phyloP scores from a whole-genome alignment of 257 asterid genomes.

The Parsonsia alboflavescens region DNA sequence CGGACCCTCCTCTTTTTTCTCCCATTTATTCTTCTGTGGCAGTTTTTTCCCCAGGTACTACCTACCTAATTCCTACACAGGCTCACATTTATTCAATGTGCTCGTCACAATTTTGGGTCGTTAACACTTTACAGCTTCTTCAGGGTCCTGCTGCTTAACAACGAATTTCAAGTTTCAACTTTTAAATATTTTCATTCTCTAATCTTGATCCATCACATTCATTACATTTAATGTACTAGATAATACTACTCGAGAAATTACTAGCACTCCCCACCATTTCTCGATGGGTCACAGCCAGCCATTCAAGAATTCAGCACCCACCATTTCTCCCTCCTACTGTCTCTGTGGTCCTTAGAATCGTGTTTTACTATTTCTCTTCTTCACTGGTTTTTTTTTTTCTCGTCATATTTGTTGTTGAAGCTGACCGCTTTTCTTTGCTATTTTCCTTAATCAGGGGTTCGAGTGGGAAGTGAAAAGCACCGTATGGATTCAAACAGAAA shows the following conservation, averaged over 20 bases:
- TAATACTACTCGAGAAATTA: neutral
- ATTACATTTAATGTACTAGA: conserved; percentile 18
- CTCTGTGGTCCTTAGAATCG: neutral
- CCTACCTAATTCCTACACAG: neutral
- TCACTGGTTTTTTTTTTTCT: conserved; percentile 3
- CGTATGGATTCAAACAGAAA: conserved; percentile 28
- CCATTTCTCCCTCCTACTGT: neutral
- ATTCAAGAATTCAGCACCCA: neutral
- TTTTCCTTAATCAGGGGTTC: conserved; percentile 23
- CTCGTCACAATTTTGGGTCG: too few species aligned
- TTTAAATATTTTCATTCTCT: neutral
- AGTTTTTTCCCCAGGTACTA: conserved; percentile 36
- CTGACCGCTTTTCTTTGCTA: conserved; percentile 3
- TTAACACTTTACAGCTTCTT: neutral
- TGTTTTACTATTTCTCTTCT: neutral
- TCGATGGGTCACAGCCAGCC: neutral
- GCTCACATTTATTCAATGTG: neutral
- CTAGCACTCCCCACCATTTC: neutral
- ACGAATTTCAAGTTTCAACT: conserved; percentile 10
- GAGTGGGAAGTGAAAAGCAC: conserved; percentile 23
- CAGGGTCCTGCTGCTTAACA: conserved; percentile 1
- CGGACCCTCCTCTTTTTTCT: conserved; percentile 20
- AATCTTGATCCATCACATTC: conserved; percentile 16
- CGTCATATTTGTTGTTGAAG: conserved; percentile 3
- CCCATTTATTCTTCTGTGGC: conserved; percentile 23